Conservation (phyloP, 2,329 filamentous ascomycete genomes). For the Cercospora sojina region DNA sequence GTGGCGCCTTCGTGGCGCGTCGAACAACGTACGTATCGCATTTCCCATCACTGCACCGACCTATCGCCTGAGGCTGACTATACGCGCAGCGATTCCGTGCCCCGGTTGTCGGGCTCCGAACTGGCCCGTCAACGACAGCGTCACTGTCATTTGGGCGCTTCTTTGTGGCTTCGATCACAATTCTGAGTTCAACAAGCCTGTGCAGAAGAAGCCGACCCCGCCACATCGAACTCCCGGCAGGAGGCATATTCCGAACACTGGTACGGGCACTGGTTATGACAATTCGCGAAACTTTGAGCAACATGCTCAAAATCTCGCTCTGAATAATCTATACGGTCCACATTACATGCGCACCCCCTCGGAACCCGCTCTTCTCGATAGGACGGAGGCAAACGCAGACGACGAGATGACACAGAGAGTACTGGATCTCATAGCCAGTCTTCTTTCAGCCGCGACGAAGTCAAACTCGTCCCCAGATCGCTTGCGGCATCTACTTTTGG, state of each 20-base stretch:
- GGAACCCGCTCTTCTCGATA: background rate
- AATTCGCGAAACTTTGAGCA: background rate
- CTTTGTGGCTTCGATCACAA: constrained; percentile 40
- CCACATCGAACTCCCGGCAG: background rate
- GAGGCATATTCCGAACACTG: background rate
- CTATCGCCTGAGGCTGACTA: background rate
- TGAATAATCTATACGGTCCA: background rate
- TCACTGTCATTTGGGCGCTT: constrained; percentile 41
- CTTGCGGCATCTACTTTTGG: constrained; percentile 38
- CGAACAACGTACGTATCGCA: background rate
- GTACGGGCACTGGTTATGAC: constrained; percentile 8
- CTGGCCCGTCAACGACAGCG: constrained; percentile 14
- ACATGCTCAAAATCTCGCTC: background rate
- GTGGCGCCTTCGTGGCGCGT: background rate
- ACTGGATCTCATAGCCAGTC: constrained; percentile 19
- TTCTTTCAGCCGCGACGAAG: constrained; percentile 31
- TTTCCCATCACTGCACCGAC: background rate
- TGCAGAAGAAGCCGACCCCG: constrained; percentile 2
- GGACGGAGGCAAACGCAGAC: constrained; percentile 9
- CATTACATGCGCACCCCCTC: background rate
- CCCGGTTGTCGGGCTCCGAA: background rate
- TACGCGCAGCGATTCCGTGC: background rate
- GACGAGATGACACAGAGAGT: constrained; percentile 24
- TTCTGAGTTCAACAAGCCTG: constrained; percentile 22
- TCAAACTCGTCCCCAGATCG: constrained; percentile 31